Evolutionary conservation across 805 yeast genomes (phyloP).

Genomic region (Kuraishia cidri): DNA sequence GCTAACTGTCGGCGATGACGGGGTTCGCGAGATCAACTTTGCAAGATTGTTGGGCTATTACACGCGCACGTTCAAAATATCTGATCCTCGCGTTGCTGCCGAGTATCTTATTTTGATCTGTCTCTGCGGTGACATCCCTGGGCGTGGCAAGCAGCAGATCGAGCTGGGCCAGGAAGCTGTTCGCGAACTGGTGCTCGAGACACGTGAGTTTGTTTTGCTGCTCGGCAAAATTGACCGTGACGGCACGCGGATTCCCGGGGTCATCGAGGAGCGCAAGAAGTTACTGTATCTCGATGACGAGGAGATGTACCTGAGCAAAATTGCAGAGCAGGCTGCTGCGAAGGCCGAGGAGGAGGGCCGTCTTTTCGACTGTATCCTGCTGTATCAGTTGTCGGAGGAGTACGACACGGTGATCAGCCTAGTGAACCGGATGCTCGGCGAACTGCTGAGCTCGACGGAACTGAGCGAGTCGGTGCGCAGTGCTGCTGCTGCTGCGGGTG

Average conservation of each 20-base stretch:
- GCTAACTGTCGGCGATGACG: not conserved
- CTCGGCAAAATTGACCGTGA: slow-evolving; percentile 77
- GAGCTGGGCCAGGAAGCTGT: slow-evolving; percentile 68
- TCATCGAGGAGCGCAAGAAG: slow-evolving; percentile 68
- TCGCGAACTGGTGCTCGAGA: slow-evolving; percentile 75
- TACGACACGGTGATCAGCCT: slow-evolving; percentile 71
- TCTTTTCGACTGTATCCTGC: slow-evolving; percentile 70
- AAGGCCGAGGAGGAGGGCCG: slow-evolving; percentile 91
- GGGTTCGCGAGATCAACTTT: slow-evolving; percentile 23
- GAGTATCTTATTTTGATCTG: slow-evolving; percentile 76
- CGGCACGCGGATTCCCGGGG: slow-evolving; percentile 76
- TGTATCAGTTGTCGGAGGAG: slow-evolving; percentile 85
- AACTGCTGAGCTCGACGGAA: slow-evolving; percentile 63
- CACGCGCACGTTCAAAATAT: slow-evolving; percentile 71
- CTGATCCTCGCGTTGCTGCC: slow-evolving; percentile 88
- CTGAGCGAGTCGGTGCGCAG: slow-evolving; percentile 23
- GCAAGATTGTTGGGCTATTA: slow-evolving; percentile 70
- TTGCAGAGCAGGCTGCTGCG: slow-evolving; percentile 78
- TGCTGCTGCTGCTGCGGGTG: slow-evolving; percentile 17
- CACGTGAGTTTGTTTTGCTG: slow-evolving; percentile 73
- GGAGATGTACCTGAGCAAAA: slow-evolving; percentile 52
- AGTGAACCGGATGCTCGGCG: slow-evolving; percentile 72
- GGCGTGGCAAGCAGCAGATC: slow-evolving; percentile 29
- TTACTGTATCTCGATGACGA: slow-evolving; percentile 52
- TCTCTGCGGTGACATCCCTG: slow-evolving; percentile 28